Base-by-base conservation (phyloP, 345 rosid species). In the Hibiscus syriacus region DNA sequence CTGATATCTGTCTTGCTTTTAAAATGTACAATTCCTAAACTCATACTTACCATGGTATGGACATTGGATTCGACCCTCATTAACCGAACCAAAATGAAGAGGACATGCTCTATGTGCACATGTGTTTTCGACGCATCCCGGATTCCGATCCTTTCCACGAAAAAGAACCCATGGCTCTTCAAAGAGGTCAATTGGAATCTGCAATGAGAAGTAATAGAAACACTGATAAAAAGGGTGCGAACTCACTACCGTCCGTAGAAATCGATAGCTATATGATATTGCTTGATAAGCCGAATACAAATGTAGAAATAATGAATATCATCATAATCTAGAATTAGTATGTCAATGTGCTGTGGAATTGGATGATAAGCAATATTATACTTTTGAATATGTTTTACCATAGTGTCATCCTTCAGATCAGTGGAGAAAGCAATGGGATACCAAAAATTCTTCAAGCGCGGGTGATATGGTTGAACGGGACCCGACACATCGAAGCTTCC, bases 101-200 rank as follows among this genome's bases (percentile, higher is more conserved):
- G 99, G 97, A 64, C 99, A 93, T 2, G 97, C 97, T 79, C 97
- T 85, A 78, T 90, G 99, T 1, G 99, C 99, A 66, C 97, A 90
- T 0, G 96, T 87, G 79, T 93, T 90, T 75, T 72, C 87, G 66
- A 90, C 89, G 69, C 96, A 90, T 68, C 97, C 96, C 0, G 95
- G 96, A 70, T 77, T 89, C 30, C 97, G 92, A 58, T 89, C 95
- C 75, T 87, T 84, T 20, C 99, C 99, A 14, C 97, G 85, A 68
- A 93, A 93, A 74, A 90, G 49, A 68, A 93, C 97, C 97, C 98
- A 93, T 55, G 90, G 89, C 70, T 89, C 84, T 79, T 93, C 97
- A 57, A 93, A 93, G 77, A 92, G 90, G 45, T 93, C 95, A 71
- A 93, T 80, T 27, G 97, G 99, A 67, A 93, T 72, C 19, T 92